Conservation (phyloP, 2,329 filamentous ascomycete genomes). For the Fusarium subtropicale region DNA sequence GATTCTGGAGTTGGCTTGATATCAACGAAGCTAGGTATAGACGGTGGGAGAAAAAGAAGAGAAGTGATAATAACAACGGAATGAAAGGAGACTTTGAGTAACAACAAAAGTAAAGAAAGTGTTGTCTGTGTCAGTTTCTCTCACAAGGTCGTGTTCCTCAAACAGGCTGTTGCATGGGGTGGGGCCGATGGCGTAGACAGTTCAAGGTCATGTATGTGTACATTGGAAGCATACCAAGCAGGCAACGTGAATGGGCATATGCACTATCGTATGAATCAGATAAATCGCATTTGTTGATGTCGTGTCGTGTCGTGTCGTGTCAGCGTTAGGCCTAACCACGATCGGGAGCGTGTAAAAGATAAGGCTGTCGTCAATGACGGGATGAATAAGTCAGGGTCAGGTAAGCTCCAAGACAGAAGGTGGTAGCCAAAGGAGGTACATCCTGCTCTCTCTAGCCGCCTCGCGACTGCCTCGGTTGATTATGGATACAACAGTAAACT, state of each 20-base stretch:
- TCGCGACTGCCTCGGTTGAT: conserved; percentile 10
- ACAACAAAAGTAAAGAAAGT: conserved; percentile 13
- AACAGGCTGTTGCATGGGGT: conserved; percentile 25
- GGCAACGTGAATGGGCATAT: not conserved
- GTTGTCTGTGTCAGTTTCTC: conserved; percentile 17
- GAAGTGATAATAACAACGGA: conserved; percentile 1
- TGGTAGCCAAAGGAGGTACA: conserved; percentile 1
- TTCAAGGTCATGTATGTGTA: conserved; percentile 5
- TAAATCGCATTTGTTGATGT: not conserved
- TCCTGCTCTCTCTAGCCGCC: not conserved
- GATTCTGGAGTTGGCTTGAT: not conserved
- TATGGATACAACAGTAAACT: conserved; percentile 8
- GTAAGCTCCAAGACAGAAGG: conserved; percentile 14
- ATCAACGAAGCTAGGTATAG: not conserved
- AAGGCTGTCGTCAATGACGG: conserved; percentile 10
- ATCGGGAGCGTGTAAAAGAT: not conserved
- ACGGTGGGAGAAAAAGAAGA: conserved; percentile 5
- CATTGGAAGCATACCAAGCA: not conserved
- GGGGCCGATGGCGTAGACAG: conserved; percentile 30
- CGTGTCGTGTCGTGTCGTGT: not conserved
- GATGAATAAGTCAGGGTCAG: not conserved
- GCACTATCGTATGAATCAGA: not conserved
- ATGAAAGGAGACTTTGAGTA: conserved; percentile 2
- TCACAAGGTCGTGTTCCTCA: conserved; percentile 23
- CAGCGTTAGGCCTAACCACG: not conserved